These are phyloP conservation scores for Hyaloscypha finlandica DNA, from an alignment of 495 filamentous ascomycete genomes.

Conservation along the genomic window DNA sequence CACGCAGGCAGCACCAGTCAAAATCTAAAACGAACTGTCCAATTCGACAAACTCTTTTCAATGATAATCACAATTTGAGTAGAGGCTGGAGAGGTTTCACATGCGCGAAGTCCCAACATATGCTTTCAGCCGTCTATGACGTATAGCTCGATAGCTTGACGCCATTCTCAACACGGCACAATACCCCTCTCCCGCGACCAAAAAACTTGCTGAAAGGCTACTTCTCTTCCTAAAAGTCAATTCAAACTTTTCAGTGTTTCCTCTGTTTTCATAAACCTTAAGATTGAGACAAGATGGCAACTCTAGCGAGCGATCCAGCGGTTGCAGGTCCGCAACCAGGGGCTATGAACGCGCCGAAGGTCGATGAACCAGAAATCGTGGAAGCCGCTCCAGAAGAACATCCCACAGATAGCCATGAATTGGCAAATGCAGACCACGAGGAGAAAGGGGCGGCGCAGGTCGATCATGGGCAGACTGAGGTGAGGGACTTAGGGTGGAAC, in stretches of 20 bases:
- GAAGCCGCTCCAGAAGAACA: constrained; percentile 23
- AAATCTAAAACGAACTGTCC: background rate
- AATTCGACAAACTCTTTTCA: background rate
- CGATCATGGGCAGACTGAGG: constrained; percentile 29
- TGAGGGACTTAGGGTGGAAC: constrained; percentile 72
- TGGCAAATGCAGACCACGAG: constrained; percentile 32
- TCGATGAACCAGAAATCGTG: constrained; percentile 23
- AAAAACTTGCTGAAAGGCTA: background rate
- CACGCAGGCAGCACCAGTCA: too few relatives aligned
- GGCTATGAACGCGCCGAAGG: constrained; percentile 6
- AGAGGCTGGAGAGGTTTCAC: background rate
- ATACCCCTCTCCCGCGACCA: background rate
- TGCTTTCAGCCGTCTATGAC: constrained; percentile 1
- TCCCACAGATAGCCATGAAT: constrained; percentile 30
- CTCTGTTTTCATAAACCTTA: background rate
- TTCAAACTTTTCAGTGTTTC: background rate
- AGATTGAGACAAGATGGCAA: background rate
- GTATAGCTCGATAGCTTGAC: background rate
- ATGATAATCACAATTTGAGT: background rate
- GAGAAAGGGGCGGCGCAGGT: constrained; percentile 31
- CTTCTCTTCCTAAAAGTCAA: background rate
- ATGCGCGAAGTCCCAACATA: background rate
- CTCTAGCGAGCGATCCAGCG: background rate
- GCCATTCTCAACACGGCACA: background rate
- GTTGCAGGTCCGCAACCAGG: background rate